phyloP scores from a whole-genome alignment of 345 rosid genomes.

The Psidium friedrichsthalianum region DNA sequence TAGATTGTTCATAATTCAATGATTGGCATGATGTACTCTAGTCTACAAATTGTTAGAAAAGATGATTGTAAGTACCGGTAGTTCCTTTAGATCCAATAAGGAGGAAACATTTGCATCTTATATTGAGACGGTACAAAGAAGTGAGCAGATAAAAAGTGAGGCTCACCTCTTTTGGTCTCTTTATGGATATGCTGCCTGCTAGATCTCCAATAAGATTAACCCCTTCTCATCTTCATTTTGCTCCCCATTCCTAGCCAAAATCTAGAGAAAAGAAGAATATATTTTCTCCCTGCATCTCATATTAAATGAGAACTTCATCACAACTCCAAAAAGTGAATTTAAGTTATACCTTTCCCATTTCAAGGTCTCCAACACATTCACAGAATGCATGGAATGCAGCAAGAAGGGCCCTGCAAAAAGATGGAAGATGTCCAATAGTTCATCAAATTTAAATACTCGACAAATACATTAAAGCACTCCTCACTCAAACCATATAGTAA shows the following conservation, averaged over 20 bases:
- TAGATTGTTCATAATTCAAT: neutral
- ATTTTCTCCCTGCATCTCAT: neutral
- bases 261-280: constrained; percentile 24
- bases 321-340: neutral
- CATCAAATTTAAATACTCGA: neutral
- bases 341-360: constrained; percentile 87
- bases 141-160: neutral
- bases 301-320: neutral
- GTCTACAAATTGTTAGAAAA: neutral
- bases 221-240: constrained; percentile 86
- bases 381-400: constrained; percentile 91
- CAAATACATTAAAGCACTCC: neutral
- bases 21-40: neutral
- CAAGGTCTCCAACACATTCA: constrained; percentile 97
- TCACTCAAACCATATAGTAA: neutral
- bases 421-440: neutral
- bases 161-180: constrained; percentile 94
- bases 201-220: constrained; percentile 74
- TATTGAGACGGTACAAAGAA: neutral
- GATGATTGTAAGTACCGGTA: neutral
- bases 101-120: neutral
- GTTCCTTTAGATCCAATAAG: neutral
- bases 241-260: constrained; percentile 85
- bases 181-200: constrained; percentile 83
- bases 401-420: constrained; percentile 64